Conservation (phyloP, 768 basidiomycete species). For the Tephrocybe sp. region DNA sequence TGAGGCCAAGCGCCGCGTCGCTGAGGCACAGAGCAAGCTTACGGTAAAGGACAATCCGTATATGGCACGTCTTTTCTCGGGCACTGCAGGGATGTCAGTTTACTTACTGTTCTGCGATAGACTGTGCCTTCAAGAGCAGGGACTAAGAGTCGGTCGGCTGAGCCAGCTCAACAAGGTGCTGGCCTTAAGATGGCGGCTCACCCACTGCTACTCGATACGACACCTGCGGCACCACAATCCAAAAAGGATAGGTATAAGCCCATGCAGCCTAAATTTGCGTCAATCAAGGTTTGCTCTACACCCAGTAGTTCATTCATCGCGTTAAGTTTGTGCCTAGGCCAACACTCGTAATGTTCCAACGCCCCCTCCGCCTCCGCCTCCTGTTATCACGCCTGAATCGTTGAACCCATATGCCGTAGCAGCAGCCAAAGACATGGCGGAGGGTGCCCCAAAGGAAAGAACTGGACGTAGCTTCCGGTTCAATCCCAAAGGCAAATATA, state of each 20-base stretch:
- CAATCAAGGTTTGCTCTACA: slow-evolving; percentile 65
- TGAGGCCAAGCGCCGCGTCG: slow-evolving; percentile 83
- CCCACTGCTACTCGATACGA: slow-evolving; percentile 74
- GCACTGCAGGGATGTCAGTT: not conserved
- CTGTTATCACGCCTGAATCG: slow-evolving; percentile 38
- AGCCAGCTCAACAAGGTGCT: slow-evolving; percentile 72
- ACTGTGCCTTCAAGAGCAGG: slow-evolving; percentile 50
- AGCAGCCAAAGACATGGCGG: slow-evolving; percentile 59
- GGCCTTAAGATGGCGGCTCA: slow-evolving; percentile 91
- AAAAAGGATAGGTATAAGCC: slow-evolving; percentile 95
- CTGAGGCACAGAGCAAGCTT: slow-evolving; percentile 75
- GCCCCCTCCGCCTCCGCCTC: slow-evolving; percentile 46
- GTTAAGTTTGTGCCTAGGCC: slow-evolving; percentile 37
- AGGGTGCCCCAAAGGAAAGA: slow-evolving; percentile 72
- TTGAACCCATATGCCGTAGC: slow-evolving; percentile 77
- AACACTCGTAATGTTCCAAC: slow-evolving; percentile 77
- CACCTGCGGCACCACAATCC: slow-evolving; percentile 56
- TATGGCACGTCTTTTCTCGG: slow-evolving; percentile 51
- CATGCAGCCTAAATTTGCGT: slow-evolving; percentile 99
- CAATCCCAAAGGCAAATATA: slow-evolving; percentile 91
- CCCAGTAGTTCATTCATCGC: not conserved
- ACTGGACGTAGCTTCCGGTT: slow-evolving; percentile 74
- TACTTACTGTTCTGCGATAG: slow-evolving; percentile 26
- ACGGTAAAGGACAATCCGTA: slow-evolving; percentile 84
- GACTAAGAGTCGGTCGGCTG: slow-evolving; percentile 53